These are phyloP conservation scores for Exidia glandulosa DNA, from an alignment of 768 basidiomycete genomes.

Conservation along the genomic window DNA sequence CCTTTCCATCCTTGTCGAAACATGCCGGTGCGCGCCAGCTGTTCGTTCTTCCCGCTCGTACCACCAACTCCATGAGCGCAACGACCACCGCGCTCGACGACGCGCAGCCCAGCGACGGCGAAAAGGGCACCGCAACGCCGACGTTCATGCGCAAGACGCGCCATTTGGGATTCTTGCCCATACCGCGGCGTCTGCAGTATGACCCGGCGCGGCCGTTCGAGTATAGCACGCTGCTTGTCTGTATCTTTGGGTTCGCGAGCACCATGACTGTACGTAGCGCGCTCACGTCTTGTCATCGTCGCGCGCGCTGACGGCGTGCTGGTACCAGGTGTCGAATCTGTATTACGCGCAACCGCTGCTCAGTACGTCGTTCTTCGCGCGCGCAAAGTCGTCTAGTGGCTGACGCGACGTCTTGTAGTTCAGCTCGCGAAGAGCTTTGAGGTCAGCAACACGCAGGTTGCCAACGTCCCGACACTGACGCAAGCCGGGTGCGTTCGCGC, in stretches of 20 bases:
- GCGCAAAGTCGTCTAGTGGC: neutral
- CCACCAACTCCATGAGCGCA: no score
- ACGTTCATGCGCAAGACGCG: neutral
- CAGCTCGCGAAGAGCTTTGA: constrained; percentile 18
- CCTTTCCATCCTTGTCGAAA: no score
- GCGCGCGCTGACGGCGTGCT: neutral
- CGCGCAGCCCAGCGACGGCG: no score
- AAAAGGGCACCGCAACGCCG: no score
- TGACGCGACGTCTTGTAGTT: no score
- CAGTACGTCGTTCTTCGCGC: constrained; percentile 30
- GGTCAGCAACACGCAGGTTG: constrained; percentile 16
- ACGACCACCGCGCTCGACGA: no score
- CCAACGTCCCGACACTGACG: constrained; percentile 20
- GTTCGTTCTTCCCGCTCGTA: no score
- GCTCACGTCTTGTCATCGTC: neutral
- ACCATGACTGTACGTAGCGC: constrained; percentile 38
- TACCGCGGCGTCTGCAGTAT: constrained; percentile 45
- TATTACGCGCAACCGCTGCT: constrained; percentile 79
- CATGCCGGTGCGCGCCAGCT: no score
- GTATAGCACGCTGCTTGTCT: constrained; percentile 43
- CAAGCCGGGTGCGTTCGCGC: no score
- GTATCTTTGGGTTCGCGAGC: constrained; percentile 51
- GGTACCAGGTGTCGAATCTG: constrained; percentile 47
- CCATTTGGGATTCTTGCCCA: constrained; percentile 52
- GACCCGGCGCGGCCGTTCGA: constrained; percentile 37